These are phyloP conservation scores for Cladosporium austrohemisphaericum DNA, from an alignment of 2,329 filamentous ascomycete genomes.

Conservation along the genomic window DNA sequence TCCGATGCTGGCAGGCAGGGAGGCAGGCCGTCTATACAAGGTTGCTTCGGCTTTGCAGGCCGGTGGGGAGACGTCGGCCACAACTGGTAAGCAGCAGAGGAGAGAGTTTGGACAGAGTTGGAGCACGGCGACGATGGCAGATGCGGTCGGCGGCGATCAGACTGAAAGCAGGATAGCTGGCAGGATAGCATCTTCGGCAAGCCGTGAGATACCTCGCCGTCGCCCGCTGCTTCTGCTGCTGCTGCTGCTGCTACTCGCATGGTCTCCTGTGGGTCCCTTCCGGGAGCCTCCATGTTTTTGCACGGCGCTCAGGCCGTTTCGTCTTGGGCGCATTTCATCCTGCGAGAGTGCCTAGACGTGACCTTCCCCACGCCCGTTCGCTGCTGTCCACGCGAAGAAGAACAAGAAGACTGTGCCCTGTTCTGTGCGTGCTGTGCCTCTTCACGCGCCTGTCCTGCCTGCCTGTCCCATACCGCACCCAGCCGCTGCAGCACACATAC, in stretches of 20 bases:
- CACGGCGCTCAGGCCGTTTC: conserved; percentile 5
- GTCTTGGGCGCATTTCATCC: conserved; percentile 1
- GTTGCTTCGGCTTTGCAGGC: too few species aligned
- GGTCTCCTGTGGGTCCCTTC: too few species aligned
- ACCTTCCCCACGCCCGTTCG: not conserved
- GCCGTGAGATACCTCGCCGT: too few species aligned
- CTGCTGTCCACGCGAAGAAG: conserved; percentile 1
- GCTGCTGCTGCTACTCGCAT: too few species aligned
- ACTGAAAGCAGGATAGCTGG: not conserved
- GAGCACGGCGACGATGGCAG: not conserved
- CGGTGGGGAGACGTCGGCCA: too few species aligned
- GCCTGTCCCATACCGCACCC: too few species aligned
- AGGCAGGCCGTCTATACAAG: too few species aligned
- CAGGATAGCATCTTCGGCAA: not conserved
- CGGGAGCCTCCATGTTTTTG: too few species aligned
- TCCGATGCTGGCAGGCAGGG: too few species aligned
- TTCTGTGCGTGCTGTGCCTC: not conserved
- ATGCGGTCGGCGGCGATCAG: not conserved
- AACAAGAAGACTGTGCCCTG: too few species aligned
- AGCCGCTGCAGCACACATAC: too few species aligned
- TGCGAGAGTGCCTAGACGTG: conserved; percentile 2
- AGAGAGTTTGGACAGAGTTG: not conserved
- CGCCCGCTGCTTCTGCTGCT: not conserved
- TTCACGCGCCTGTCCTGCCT: too few species aligned
- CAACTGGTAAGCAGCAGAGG: not conserved